Evolutionary conservation across 2,329 filamentous ascomycete species (phyloP).

Genomic region (Aspergillus niger): DNA sequence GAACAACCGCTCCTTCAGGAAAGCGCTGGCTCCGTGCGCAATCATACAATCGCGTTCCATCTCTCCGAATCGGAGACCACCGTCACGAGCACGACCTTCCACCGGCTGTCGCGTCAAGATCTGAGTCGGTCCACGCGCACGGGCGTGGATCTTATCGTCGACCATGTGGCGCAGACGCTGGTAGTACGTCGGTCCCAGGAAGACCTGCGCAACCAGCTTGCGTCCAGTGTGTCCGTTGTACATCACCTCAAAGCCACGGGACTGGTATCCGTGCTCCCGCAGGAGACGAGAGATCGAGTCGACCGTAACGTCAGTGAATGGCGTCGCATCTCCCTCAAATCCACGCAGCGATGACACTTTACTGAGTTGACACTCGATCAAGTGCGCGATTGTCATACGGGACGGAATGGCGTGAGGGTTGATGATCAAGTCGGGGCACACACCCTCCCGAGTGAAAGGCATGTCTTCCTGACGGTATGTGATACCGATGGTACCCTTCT

Average conservation of each 20-base stretch:
- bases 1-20: conserved; percentile 95
- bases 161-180: conserved; percentile 99
- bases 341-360: conserved; percentile 94
- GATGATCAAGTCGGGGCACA: conserved; percentile 95
- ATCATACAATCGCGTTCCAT: conserved; percentile 99
- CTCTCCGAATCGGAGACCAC: conserved; percentile 98
- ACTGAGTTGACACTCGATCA: conserved; percentile 97
- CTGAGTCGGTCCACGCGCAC: conserved; percentile 92
- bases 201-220: conserved; percentile 91
- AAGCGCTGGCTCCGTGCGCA: conserved; percentile 94
- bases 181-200: conserved; percentile 98
- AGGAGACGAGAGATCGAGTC: conserved; percentile 87
- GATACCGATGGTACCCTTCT: conserved; percentile 98
- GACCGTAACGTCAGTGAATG: conserved; percentile 96
- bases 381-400: conserved; percentile 99
- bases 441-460: conserved; percentile 91
- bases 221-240: conserved; percentile 97
- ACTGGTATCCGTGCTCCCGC: conserved; percentile 89
- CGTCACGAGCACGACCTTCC: conserved; percentile 95
- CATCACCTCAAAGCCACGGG: conserved; percentile 96
- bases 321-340: conserved; percentile 94
- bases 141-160: conserved; percentile 99
- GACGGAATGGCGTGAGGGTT: conserved; percentile 99
- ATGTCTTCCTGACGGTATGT: conserved; percentile 98
- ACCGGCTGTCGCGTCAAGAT: conserved; percentile 97